phyloP scores from a whole-genome alignment of 805 yeast species.

The Wickerhamiella parazyma region DNA sequence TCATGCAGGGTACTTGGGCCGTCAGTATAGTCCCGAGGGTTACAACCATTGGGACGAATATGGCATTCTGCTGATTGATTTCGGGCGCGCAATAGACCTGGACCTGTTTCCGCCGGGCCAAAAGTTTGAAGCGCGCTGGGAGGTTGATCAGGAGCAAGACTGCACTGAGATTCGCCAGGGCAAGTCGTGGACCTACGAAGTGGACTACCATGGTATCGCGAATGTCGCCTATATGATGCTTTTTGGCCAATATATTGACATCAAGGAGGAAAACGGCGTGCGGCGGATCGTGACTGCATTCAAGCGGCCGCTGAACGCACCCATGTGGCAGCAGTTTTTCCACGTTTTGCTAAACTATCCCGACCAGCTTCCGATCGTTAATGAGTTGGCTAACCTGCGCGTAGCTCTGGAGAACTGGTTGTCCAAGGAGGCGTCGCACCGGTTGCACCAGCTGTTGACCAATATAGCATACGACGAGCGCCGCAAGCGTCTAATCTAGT shows the following conservation, averaged over 20 bases:
- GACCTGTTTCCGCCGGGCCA: slow-evolving; percentile 37
- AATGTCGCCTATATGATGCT: slow-evolving; percentile 57
- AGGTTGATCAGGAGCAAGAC: slow-evolving; percentile 45
- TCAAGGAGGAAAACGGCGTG: slow-evolving; percentile 17
- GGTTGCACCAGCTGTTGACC: slow-evolving; percentile 1
- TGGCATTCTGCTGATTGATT: slow-evolving; percentile 59
- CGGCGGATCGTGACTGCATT: slow-evolving; percentile 28
- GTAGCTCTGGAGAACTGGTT: slow-evolving; percentile 33
- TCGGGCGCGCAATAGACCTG: slow-evolving; percentile 68
- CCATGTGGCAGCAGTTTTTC: slow-evolving; percentile 58
- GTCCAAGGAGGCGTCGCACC: slow-evolving; percentile 10
- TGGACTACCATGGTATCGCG: slow-evolving; percentile 77
- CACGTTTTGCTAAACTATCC: slow-evolving; percentile 49
- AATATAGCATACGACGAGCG: slow-evolving; percentile 6
- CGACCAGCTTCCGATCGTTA: slow-evolving; percentile 31
- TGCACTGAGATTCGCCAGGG: slow-evolving; percentile 54
- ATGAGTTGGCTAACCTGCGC: slow-evolving; percentile 27
- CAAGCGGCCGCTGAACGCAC: slow-evolving; percentile 64
- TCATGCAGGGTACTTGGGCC: slow-evolving; percentile 24
- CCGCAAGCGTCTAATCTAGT: slow-evolving; percentile 3
- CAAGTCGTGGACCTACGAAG: slow-evolving; percentile 60
- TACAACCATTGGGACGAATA: slow-evolving; percentile 32
- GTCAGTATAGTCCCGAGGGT: slow-evolving; percentile 4
- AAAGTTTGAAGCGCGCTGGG: slow-evolving; percentile 47
- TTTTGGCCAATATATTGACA: slow-evolving; percentile 51